Conservation (phyloP, 208 protist species). For the Leishmania braziliensis region DNA sequence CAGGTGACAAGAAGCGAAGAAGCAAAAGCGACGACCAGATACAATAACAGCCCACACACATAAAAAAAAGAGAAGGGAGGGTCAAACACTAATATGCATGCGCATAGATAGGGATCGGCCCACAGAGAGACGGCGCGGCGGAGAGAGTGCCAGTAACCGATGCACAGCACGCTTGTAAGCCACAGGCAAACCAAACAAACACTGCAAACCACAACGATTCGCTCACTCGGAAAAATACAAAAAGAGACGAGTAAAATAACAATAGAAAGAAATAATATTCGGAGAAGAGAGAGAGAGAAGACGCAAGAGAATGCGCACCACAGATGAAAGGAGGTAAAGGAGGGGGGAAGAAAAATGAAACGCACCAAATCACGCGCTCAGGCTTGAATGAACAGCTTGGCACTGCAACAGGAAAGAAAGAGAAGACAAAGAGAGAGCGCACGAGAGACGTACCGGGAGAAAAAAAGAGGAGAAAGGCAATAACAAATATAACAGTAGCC, state of each 20-base stretch:
- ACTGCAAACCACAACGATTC: not conserved
- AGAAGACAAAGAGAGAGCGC: conserved; percentile 1
- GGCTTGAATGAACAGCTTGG: not conserved
- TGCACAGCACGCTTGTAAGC: not conserved
- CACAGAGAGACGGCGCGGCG: not conserved
- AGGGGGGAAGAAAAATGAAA: not conserved
- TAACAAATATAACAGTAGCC: conserved; percentile 3
- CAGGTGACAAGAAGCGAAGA: not conserved
- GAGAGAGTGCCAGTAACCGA: not conserved
- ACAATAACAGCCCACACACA: not conserved
- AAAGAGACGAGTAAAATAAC: not conserved
- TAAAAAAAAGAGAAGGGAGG: not conserved
- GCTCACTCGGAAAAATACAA: conserved; percentile 8
- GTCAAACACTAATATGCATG: not conserved
- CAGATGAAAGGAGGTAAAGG: not conserved
- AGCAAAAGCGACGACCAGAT: not conserved
- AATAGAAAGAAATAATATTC: not conserved
- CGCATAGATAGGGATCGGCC: not conserved
- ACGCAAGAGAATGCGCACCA: not conserved
- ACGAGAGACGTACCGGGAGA: not conserved
- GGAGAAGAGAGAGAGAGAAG: not conserved
- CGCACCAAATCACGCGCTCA: not conserved
- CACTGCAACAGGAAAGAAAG: conserved; percentile 2
- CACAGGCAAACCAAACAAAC: not conserved
- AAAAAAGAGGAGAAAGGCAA: conserved; percentile 2